Evolutionary conservation across 352 stramenopile species (phyloP).

Genomic region (Saprolegnia diclina): DNA sequence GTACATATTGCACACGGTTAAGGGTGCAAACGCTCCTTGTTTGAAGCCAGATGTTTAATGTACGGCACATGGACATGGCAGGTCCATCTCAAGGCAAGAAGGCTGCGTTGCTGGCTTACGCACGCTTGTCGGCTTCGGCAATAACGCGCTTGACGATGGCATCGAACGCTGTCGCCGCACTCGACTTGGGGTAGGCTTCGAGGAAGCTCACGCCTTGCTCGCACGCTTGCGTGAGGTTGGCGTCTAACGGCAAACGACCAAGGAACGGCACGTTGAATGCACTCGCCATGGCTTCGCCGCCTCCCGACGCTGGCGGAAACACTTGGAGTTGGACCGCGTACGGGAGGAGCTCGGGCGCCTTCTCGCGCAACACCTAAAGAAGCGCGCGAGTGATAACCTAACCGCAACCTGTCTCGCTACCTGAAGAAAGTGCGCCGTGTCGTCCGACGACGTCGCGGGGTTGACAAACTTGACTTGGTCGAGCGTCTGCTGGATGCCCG

Average conservation of each 20-base stretch:
- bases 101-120: too few relatives aligned
- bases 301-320: slow-evolving; percentile 82
- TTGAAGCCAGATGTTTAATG: too few relatives aligned
- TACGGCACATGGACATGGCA: too few relatives aligned
- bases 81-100: too few relatives aligned
- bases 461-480: slow-evolving; percentile 63
- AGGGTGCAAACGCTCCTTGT: too few relatives aligned
- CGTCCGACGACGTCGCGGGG: slow-evolving; percentile 41
- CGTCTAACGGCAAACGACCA: slow-evolving; percentile 94
- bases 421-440: slow-evolving; percentile 57
- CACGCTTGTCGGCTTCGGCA: too few relatives aligned
- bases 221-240: slow-evolving; percentile 94
- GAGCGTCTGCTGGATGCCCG: slow-evolving; percentile 82
- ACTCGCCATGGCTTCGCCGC: slow-evolving; percentile 93
- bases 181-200: slow-evolving; percentile 76
- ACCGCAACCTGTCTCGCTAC: slow-evolving; percentile 27
- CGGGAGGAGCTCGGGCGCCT: slow-evolving; percentile 73
- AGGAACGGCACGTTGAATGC: slow-evolving; percentile 96
- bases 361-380: slow-evolving; percentile 68
- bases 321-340: slow-evolving; percentile 83
- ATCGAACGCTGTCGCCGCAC: slow-evolving; percentile 60
- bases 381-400: not conserved
- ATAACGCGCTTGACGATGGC: slow-evolving; percentile 51
- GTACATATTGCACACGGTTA: too few relatives aligned
- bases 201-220: slow-evolving; percentile 94